phyloP scores from a whole-genome alignment of 139 green algal genomes.

The Deuterostichococcus epilithicus region DNA sequence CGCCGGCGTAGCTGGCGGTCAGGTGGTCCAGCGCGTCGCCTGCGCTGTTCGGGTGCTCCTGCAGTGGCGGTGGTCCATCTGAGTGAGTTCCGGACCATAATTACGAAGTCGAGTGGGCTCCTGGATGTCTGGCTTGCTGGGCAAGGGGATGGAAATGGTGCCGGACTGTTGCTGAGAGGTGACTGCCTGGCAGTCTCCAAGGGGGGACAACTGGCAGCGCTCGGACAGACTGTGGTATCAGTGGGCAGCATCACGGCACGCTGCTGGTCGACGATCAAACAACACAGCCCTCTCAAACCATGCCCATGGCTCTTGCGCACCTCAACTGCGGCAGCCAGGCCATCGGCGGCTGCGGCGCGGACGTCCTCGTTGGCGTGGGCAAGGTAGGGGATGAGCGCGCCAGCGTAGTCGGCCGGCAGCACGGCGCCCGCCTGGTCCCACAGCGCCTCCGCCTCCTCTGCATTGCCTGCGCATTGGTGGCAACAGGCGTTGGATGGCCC shows the following conservation, averaged over 20 bases:
- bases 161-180: too few relatives aligned
- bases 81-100: too few relatives aligned
- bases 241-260: too few relatives aligned
- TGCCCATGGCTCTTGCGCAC: constrained; percentile 34
- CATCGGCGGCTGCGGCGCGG: constrained; percentile 8
- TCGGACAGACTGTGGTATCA: too few relatives aligned
- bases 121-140: too few relatives aligned
- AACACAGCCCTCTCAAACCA: too few relatives aligned
- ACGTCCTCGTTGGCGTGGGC: constrained; percentile 16
- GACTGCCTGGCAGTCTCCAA: too few relatives aligned
- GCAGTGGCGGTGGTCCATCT: constrained; percentile 10
- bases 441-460: constrained; percentile 39
- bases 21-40: constrained; percentile 30
- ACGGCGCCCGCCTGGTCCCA: constrained; percentile 36
- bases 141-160: too few relatives aligned
- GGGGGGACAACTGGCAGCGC: too few relatives aligned
- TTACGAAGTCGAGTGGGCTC: too few relatives aligned
- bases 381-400: constrained; percentile 33
- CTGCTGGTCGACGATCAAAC: too few relatives aligned
- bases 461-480: constrained; percentile 54
- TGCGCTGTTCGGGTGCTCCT: constrained; percentile 23
- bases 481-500: too few relatives aligned
- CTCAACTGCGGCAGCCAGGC: constrained; percentile 24
- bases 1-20: constrained; percentile 10
- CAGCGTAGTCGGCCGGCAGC: constrained; percentile 17